These are phyloP conservation scores for Trypanosoma melophagium DNA, from an alignment of 208 protist genomes.

Conservation along the genomic window DNA sequence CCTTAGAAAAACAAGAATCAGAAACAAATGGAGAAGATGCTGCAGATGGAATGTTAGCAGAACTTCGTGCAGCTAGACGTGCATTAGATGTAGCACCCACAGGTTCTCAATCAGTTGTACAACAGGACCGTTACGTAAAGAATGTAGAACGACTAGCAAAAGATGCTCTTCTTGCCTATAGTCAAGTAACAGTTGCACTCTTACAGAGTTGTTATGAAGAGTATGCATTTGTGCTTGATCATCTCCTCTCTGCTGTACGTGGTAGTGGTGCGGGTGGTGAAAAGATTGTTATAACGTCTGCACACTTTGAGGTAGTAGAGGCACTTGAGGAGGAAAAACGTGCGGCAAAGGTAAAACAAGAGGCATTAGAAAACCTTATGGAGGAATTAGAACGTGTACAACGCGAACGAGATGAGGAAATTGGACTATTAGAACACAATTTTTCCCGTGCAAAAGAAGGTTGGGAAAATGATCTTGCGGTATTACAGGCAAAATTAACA, in stretches of 20 bases:
- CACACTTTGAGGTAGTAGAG: constrained; percentile 54
- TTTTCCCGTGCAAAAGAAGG: constrained; percentile 47
- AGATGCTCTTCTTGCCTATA: constrained; percentile 33
- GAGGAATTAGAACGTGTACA: constrained; percentile 43
- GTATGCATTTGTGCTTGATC: constrained; percentile 37
- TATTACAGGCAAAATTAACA: constrained; percentile 55
- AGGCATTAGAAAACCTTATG: constrained; percentile 51
- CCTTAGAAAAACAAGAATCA: not conserved
- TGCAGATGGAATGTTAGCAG: constrained; percentile 18
- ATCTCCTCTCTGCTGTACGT: constrained; percentile 47
- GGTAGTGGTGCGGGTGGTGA: constrained; percentile 29
- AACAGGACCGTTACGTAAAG: constrained; percentile 35
- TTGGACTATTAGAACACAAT: constrained; percentile 47
- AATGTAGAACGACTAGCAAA: constrained; percentile 40
- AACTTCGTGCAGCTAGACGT: constrained; percentile 22
- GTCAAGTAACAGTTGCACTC: constrained; percentile 31
- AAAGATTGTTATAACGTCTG: constrained; percentile 46
- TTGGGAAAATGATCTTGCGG: constrained; percentile 55
- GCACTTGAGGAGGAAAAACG: constrained; percentile 54
- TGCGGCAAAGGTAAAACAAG: constrained; percentile 43
- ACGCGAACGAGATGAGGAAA: constrained; percentile 54
- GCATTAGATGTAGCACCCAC: constrained; percentile 29
- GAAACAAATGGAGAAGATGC: not conserved
- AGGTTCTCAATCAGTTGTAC: constrained; percentile 32
- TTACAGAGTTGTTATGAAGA: constrained; percentile 49